These are phyloP conservation scores for Cytospora piceicola DNA, from an alignment of 2,329 filamentous ascomycete species.

Conservation along the genomic window DNA sequence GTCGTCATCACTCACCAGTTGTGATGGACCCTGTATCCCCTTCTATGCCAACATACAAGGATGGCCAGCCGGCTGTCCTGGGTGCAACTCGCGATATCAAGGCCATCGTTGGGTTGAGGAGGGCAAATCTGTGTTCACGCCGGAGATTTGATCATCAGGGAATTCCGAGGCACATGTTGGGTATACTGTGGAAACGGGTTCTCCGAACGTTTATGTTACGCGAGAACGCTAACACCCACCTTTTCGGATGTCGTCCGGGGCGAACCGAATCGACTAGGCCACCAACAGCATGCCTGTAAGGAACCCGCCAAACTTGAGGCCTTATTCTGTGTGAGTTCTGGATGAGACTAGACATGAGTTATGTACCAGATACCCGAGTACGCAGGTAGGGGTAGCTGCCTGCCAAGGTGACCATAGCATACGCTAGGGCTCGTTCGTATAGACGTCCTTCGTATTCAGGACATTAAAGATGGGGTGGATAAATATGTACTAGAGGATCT, in stretches of 20 bases:
- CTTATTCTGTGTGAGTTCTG: background rate
- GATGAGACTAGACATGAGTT: constrained; percentile 1
- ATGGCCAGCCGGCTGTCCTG: background rate
- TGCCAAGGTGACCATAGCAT: constrained; percentile 10
- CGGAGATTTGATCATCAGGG: too few species aligned
- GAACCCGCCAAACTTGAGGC: background rate
- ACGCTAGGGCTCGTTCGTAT: constrained; percentile 5
- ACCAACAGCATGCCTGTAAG: background rate
- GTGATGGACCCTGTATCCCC: too few species aligned
- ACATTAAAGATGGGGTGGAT: background rate
- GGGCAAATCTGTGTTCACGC: background rate
- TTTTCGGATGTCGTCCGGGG: too few species aligned
- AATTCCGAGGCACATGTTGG: background rate
- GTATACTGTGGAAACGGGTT: background rate
- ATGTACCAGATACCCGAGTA: background rate
- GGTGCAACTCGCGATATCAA: background rate
- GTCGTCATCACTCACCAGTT: background rate
- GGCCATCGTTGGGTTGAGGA: background rate
- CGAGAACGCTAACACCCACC: background rate
- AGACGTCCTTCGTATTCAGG: background rate
- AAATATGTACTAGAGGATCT: background rate
- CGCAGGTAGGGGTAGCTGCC: background rate
- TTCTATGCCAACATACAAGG: background rate
- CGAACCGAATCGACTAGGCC: background rate
- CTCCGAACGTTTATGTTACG: background rate